Evolutionary conservation across 129 eudicot genomes (phyloP).

Genomic region (Tagetes patula): DNA sequence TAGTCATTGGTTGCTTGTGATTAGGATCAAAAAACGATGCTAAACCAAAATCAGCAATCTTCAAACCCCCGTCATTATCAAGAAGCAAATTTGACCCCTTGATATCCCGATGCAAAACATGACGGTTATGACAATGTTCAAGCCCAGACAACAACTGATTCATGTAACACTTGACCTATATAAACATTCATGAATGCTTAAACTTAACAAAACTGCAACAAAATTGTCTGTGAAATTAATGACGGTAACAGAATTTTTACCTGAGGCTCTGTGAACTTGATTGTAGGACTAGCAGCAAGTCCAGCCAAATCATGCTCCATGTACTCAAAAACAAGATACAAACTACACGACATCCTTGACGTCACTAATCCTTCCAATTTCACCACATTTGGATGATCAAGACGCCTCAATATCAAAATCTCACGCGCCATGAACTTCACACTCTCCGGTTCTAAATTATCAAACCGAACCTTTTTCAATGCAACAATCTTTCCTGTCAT

Average conservation of each 20-base stretch:
- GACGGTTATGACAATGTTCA: slow-evolving; percentile 91
- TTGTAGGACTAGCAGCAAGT: slow-evolving; percentile 68
- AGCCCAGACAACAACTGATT: slow-evolving; percentile 86
- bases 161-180: slow-evolving; percentile 93
- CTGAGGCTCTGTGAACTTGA: slow-evolving; percentile 91
- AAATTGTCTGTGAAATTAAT: not conserved
- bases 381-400: slow-evolving; percentile 88
- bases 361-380: slow-evolving; percentile 76
- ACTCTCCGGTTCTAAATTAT: slow-evolving; percentile 86
- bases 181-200: slow-evolving; percentile 12
- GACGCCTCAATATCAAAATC: slow-evolving; percentile 72
- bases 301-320: slow-evolving; percentile 88
- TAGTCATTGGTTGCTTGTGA: slow-evolving; percentile 90
- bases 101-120: slow-evolving; percentile 89
- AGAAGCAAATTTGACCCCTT: slow-evolving; percentile 94
- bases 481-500: slow-evolving; percentile 78
- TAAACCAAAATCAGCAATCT: slow-evolving; percentile 94
- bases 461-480: slow-evolving; percentile 78
- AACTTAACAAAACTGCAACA: not conserved
- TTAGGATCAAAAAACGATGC: slow-evolving; percentile 85
- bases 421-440: slow-evolving; percentile 83
- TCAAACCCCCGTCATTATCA: slow-evolving; percentile 69
- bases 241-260: slow-evolving; percentile 32
- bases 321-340: slow-evolving; percentile 77
- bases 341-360: slow-evolving; percentile 79